Percentiles rank a stretch among this genome's conserved stretches.
Conservation (phyloP, 2,329 filamentous ascomycete species). For the Sclerotinia trifoliorum region DNA sequence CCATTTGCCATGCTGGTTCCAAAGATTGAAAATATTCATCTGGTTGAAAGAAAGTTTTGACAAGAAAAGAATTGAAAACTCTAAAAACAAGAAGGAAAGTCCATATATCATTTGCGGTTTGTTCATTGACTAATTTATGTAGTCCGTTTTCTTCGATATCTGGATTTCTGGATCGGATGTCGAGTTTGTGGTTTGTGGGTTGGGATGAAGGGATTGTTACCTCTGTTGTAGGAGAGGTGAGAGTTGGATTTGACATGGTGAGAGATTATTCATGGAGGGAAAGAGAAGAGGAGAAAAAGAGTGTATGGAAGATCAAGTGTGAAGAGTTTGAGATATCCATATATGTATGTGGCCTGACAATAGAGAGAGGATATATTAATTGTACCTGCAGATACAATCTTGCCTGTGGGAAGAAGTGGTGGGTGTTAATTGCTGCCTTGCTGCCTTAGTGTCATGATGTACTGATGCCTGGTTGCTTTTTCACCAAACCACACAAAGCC, state of each 20-base stretch:
- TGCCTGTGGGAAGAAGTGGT: too few species aligned
- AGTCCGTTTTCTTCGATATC: conserved; percentile 29
- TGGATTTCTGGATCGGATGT: not conserved
- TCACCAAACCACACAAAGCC: not conserved
- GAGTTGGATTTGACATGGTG: not conserved
- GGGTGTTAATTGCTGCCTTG: too few species aligned
- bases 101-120: conserved; percentile 37
- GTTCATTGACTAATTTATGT: conserved; percentile 35
- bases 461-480: too few species aligned
- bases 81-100: conserved; percentile 62
- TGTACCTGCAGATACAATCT: not conserved
- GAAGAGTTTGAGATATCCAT: not conserved
- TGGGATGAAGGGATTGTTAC: not conserved
- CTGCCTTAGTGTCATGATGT: too few species aligned
- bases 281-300: not conserved
- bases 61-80: conserved; percentile 72
- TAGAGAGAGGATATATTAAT: not conserved
- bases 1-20: conserved; percentile 88
- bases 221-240: not conserved
- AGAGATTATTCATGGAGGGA: not conserved
- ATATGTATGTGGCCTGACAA: not conserved
- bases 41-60: conserved; percentile 93
- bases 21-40: conserved; percentile 97
- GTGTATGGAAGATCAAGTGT: not conserved
- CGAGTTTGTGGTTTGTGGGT: not conserved